These are phyloP conservation scores for Lecanosticta acicola DNA, from an alignment of 2,329 filamentous ascomycete genomes.

Conservation along the genomic window DNA sequence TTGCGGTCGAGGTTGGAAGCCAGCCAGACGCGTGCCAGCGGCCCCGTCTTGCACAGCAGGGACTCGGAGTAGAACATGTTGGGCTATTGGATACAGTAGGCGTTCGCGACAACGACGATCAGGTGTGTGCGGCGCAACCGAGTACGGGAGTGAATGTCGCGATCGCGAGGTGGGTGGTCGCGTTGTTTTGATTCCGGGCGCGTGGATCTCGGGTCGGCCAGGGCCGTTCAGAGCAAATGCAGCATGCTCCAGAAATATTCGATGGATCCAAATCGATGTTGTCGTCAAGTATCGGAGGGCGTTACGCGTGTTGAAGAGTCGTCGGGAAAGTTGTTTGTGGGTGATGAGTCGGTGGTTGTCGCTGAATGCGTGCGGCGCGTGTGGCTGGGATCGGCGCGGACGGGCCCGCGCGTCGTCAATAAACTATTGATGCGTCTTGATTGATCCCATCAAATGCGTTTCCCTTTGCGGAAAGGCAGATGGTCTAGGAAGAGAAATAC, in stretches of 20 bases:
- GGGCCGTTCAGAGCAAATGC: background rate
- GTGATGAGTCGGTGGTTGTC: background rate
- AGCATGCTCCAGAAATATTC: background rate
- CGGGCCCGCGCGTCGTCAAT: too few relatives aligned
- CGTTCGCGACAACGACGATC: constrained; percentile 9
- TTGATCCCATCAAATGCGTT: background rate
- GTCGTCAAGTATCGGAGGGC: background rate
- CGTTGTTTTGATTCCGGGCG: constrained; percentile 9
- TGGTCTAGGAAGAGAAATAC: background rate
- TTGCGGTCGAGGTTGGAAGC: constrained; percentile 98
- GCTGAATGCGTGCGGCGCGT: background rate
- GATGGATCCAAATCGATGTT: background rate
- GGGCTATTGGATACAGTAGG: constrained; percentile 8
- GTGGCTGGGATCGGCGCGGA: background rate
- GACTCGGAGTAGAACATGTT: constrained; percentile 97
- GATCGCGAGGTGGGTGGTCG: constrained; percentile 19
- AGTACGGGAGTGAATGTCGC: constrained; percentile 4
- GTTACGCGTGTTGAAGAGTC: background rate
- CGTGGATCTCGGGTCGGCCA: background rate
- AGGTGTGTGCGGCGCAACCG: background rate
- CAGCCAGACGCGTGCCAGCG: constrained; percentile 94
- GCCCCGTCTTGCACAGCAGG: constrained; percentile 91
- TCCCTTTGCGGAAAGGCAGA: background rate
- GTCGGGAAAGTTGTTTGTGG: background rate
- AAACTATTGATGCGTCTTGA: background rate